A percentile compares a stretch with the other conserved stretches of the same genome.
Conservation (phyloP, 1,139 yeast species). For the Hemisphaericaspora lyxosophila region DNA sequence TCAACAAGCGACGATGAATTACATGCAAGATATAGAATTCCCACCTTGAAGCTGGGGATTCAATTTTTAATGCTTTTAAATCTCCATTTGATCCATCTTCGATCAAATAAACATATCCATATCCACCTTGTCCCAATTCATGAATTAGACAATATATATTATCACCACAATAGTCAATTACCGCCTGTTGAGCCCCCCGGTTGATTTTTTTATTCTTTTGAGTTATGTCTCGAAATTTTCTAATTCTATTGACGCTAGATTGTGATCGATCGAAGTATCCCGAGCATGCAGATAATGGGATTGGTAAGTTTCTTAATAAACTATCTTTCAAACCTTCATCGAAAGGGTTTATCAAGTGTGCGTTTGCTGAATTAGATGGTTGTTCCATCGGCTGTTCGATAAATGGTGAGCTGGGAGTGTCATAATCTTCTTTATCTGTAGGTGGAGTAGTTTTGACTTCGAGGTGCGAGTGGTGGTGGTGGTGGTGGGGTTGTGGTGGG, state of each 20-base stretch:
- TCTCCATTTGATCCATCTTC: conserved; percentile 58
- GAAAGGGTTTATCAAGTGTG: conserved; percentile 16
- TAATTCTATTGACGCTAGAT: conserved; percentile 15
- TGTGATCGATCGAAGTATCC: conserved; percentile 26
- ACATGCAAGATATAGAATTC: conserved; percentile 73
- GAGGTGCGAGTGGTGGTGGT: conserved; percentile 8
- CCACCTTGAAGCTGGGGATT: conserved; percentile 73
- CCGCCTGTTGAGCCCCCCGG: conserved; percentile 41
- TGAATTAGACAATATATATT: conserved; percentile 57
- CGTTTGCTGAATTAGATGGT: background rate
- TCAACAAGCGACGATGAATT: conserved; percentile 40
- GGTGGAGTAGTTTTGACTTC: conserved; percentile 28
- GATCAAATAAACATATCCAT: conserved; percentile 73
- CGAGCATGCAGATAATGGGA: conserved; percentile 28
- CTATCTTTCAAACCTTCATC: conserved; percentile 24
- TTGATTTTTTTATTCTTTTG: conserved; percentile 30
- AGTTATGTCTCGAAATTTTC: conserved; percentile 37
- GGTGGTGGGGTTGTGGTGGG: conserved; percentile 6
- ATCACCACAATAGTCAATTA: conserved; percentile 50
- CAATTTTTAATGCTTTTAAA: conserved; percentile 70
- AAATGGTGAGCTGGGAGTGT: conserved; percentile 47
- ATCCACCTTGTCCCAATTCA: conserved; percentile 78
- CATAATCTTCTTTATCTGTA: conserved; percentile 25
- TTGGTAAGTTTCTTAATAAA: conserved; percentile 24
- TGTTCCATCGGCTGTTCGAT: conserved; percentile 35